Evolutionary conservation across 2,329 filamentous ascomycete genomes (phyloP).

Genomic region (Fusarium caatingaense): DNA sequence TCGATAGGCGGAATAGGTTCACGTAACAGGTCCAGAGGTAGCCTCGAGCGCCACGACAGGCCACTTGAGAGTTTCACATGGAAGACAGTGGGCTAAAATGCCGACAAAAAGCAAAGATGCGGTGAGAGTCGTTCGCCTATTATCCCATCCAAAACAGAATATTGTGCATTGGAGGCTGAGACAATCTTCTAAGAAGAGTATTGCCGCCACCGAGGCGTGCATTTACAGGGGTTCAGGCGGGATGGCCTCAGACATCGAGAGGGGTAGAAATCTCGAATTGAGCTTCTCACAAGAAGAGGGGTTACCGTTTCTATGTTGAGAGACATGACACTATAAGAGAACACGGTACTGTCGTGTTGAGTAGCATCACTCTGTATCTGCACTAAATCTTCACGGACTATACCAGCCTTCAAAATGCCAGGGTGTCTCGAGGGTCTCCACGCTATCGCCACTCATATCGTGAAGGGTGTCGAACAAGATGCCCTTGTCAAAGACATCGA

Average conservation of each 20-base stretch:
- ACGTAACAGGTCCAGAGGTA: too few species aligned
- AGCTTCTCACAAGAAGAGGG: not conserved
- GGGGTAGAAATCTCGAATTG: not conserved
- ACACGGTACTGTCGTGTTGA: too few species aligned
- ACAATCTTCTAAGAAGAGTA: not conserved
- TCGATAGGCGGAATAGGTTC: not conserved
- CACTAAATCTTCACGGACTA: too few species aligned
- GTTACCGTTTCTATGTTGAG: too few species aligned
- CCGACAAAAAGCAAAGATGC: not conserved
- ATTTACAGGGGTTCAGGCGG: not conserved
- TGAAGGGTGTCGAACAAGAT: not conserved
- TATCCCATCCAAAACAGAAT: not conserved
- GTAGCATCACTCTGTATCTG: too few species aligned
- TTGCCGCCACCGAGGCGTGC: not conserved
- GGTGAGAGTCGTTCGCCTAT: not conserved
- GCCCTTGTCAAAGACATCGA: not conserved
- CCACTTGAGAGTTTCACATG: too few species aligned
- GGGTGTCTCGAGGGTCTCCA: not conserved
- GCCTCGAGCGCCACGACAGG: not conserved
- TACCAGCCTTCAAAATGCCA: not conserved
- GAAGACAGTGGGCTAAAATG: accelerated
- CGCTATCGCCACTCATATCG: not conserved
- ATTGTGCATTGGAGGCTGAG: not conserved
- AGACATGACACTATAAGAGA: too few species aligned
- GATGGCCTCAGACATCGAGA: not conserved